phyloP scores from a whole-genome alignment of 2,329 filamentous ascomycete species.

The Penicillium sp. region DNA sequence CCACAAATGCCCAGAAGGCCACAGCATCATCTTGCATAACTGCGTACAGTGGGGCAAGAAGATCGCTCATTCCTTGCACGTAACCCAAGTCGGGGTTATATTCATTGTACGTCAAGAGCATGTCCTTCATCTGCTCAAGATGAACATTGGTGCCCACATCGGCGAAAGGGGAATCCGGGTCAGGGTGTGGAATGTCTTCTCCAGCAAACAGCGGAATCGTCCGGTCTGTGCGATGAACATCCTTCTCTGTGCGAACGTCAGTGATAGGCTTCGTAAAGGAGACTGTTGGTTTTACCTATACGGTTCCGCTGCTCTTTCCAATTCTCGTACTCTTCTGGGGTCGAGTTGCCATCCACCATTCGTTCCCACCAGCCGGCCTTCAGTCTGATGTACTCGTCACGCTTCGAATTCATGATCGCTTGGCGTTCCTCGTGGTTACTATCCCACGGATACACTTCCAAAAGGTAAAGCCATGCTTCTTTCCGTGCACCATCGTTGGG shows the following conservation, averaged over 20 bases:
- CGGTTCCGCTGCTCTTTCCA: constrained; percentile 92
- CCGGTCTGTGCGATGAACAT: constrained; percentile 95
- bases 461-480: constrained; percentile 92
- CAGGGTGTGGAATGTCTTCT: constrained; percentile 94
- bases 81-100: constrained; percentile 95
- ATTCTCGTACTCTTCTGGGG: constrained; percentile 84
- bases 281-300: constrained; percentile 69
- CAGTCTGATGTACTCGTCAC: constrained; percentile 90
- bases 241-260: constrained; percentile 73
- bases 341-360: constrained; percentile 77
- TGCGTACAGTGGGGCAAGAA: constrained; percentile 92
- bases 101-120: constrained; percentile 98
- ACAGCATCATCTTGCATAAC: constrained; percentile 96
- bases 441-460: constrained; percentile 92
- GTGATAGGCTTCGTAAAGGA: constrained; percentile 8
- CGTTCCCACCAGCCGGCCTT: constrained; percentile 97
- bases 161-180: constrained; percentile 92
- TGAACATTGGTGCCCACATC: constrained; percentile 94
- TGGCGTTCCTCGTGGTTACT: constrained; percentile 83
- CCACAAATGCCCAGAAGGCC: constrained; percentile 94
- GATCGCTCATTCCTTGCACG: constrained; percentile 97
- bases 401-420: constrained; percentile 76
- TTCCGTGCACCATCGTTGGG: constrained; percentile 89
- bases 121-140: constrained; percentile 98
- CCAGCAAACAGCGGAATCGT: constrained; percentile 93